These are phyloP conservation scores for Nitzschia palea DNA, from an alignment of 108 stramenopile genomes.

Conservation along the genomic window DNA sequence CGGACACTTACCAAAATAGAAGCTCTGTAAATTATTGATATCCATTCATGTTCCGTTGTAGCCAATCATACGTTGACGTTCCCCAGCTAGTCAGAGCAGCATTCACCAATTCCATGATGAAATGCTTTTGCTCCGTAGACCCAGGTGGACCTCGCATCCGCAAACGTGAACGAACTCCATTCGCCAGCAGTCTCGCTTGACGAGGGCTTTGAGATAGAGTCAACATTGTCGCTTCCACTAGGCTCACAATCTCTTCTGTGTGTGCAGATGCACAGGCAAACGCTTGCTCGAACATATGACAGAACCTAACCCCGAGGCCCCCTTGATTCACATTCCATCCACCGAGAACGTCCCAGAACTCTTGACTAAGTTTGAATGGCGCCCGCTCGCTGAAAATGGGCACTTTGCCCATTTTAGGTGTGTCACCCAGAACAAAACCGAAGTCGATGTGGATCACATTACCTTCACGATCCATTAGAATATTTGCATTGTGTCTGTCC, in stretches of 20 bases:
- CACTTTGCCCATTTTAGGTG: constrained; percentile 91
- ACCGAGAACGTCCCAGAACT: constrained; percentile 94
- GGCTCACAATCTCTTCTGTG: constrained; percentile 72
- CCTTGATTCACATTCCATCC: constrained; percentile 83
- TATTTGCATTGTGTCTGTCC: constrained; percentile 98
- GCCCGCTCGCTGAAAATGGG: constrained; percentile 88
- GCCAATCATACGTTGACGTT: constrained; percentile 87
- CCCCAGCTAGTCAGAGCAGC: constrained; percentile 84
- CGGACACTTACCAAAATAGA: no score
- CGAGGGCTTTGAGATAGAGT: constrained; percentile 68
- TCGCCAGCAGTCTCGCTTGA: constrained; percentile 55
- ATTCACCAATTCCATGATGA: constrained; percentile 83
- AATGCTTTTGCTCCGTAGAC: constrained; percentile 68
- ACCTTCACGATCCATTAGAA: constrained; percentile 83
- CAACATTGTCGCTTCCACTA: constrained; percentile 80
- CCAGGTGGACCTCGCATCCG: constrained; percentile 71
- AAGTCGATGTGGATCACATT: constrained; percentile 93
- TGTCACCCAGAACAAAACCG: constrained; percentile 94
- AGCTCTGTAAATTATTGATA: constrained; percentile 81
- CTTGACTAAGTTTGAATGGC: constrained; percentile 91
- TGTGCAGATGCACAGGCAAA: constrained; percentile 75
- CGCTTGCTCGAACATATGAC: constrained; percentile 86
- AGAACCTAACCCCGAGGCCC: constrained; percentile 74
- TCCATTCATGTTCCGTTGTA: constrained; percentile 92
- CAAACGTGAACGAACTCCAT: constrained; percentile 67